Base-by-base conservation (phyloP, 2,329 filamentous ascomycete species). In the Penicillium sp. region DNA sequence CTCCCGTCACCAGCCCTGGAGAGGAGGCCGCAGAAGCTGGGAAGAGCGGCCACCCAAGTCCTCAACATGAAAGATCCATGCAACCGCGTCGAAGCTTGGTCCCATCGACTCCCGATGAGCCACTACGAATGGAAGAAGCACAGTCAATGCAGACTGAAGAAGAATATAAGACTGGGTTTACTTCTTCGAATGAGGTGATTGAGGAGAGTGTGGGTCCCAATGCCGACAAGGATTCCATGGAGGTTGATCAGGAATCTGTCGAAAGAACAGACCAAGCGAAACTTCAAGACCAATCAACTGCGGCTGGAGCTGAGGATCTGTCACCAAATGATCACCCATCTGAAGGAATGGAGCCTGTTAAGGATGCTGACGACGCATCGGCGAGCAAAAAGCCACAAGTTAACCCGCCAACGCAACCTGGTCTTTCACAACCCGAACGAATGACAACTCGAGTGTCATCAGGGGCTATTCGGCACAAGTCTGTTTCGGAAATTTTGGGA, bases 1-100 rank as follows among this genome's bases (percentile, higher is more conserved):
- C 89, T 1, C 85, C 88, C 1, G 86, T 88, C 62, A 92, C 89
- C 1, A 92, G 88, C 63, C 86, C 88, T 1, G 88, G 89, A 52
- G 83, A 88, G 52, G 88, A 91, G 50, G 59, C 59, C 25, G 56
- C 55, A 9, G 66, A 68, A 77, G 61, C 71, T 76, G 55, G 68
- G 78, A 42, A 77, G 75, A 60, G 81, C 79, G 61, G 77, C 75
- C 31, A 71, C 18, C 57, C 54, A 20, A 68, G 59, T 26, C 59
- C 66, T 9, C 68, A 67, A 31, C 59, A 62, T 56, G 64, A 64
- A 23, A 61, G 63, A 42, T 35, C 63, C 18, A 48, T 66, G 60
- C 53, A 61, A 31, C 54, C 57, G 49, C 72, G 58, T 50, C 58
- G 63, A 63, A 68, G 53, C 25, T 53, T 68, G 43, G 71, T 75